Conservation (phyloP, 352 stramenopile genomes). For the Pythium aquatile region DNA sequence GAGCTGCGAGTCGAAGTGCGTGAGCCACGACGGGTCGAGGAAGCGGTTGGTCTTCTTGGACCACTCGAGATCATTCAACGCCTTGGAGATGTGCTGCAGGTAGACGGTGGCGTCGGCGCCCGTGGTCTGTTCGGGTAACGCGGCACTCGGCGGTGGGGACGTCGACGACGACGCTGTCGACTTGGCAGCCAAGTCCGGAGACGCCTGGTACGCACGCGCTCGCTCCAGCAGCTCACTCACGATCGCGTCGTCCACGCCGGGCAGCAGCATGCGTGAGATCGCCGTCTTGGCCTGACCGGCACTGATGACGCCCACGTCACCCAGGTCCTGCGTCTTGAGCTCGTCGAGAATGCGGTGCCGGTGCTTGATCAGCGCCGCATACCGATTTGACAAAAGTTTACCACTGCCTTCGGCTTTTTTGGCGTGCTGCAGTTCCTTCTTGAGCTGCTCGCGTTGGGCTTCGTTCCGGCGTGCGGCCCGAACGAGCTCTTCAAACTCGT, state of each 20-base stretch:
- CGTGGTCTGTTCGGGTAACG: neutral
- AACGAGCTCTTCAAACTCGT: constrained; percentile 84
- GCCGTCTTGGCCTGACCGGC: constrained; percentile 45
- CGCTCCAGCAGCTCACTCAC: constrained; percentile 50
- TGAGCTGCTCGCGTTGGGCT: constrained; percentile 70
- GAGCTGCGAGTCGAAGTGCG: constrained; percentile 80
- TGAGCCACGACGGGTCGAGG: constrained; percentile 72
- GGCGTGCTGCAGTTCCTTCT: constrained; percentile 53
- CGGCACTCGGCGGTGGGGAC: neutral
- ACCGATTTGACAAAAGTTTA: constrained; percentile 36
- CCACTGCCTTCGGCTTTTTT: constrained; percentile 28
- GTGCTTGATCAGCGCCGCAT: constrained; percentile 45
- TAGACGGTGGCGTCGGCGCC: constrained; percentile 27
- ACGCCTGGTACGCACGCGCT: constrained; percentile 5
- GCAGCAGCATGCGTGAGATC: constrained; percentile 44
- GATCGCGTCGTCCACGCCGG: constrained; percentile 46
- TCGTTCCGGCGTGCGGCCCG: constrained; percentile 67
- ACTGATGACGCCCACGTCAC: constrained; percentile 39
- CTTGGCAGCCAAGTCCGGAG: neutral
- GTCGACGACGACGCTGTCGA: constrained; percentile 2
- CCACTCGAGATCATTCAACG: constrained; percentile 63
- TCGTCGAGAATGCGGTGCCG: constrained; percentile 68
- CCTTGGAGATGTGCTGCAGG: constrained; percentile 48
- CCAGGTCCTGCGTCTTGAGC: constrained; percentile 43
- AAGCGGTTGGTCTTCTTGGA: constrained; percentile 75